These are phyloP conservation scores for Spencermartinsiella ligniputridi DNA, from an alignment of 1,139 yeast species.

Conservation along the genomic window DNA sequence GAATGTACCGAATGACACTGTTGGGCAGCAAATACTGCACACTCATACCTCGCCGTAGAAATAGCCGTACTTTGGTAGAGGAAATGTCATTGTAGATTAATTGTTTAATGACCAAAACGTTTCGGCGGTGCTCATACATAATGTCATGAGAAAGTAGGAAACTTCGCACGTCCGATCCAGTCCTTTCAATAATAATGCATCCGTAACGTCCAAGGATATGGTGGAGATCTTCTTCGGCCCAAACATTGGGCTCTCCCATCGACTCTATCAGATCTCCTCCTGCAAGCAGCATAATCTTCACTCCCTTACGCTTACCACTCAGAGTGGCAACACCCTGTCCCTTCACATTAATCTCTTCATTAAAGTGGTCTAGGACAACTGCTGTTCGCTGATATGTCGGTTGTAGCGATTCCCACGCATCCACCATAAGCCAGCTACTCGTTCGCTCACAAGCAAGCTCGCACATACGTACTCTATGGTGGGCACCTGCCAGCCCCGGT, in stretches of 20 bases:
- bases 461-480: slow-evolving; percentile 94
- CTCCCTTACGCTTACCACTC: slow-evolving; percentile 77
- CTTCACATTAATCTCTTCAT: slow-evolving; percentile 86
- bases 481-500: slow-evolving; percentile 85
- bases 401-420: slow-evolving; percentile 97
- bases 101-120: slow-evolving; percentile 91
- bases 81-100: slow-evolving; percentile 93
- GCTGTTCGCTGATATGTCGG: slow-evolving; percentile 92
- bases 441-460: slow-evolving; percentile 97
- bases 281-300: slow-evolving; percentile 90
- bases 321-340: slow-evolving; percentile 78
- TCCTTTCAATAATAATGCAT: slow-evolving; percentile 91
- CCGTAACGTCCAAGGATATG: slow-evolving; percentile 95
- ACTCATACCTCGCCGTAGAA: slow-evolving; percentile 91
- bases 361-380: slow-evolving; percentile 90
- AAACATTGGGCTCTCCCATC: slow-evolving; percentile 99
- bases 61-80: slow-evolving; percentile 88
- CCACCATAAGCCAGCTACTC: slow-evolving; percentile 97
- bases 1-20: slow-evolving; percentile 89
- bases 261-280: slow-evolving; percentile 97
- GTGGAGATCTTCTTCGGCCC: slow-evolving; percentile 95
- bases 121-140: slow-evolving; percentile 93
- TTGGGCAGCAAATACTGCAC: slow-evolving; percentile 93
- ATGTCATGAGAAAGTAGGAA: slow-evolving; percentile 90
- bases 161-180: slow-evolving; percentile 92